Conservation (phyloP, 352 stramenopile genomes). For the Globisporangium splendens region DNA sequence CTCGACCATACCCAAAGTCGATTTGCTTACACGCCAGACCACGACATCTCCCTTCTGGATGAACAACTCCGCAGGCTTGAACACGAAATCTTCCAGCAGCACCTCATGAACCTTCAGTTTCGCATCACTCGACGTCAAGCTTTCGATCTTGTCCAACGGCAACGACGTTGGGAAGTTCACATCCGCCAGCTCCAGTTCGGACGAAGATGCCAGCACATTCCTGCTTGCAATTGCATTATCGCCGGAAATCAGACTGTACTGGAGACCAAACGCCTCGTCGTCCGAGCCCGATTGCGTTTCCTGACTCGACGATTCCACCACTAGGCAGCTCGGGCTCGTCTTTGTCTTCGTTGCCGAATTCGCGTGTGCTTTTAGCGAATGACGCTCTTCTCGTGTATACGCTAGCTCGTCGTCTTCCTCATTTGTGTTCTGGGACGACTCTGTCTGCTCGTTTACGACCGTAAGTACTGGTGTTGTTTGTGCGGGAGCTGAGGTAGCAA, state of each 20-base stretch:
- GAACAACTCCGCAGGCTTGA: conserved; percentile 24
- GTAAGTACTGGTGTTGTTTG: background rate
- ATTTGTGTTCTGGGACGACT: background rate
- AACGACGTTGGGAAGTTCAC: conserved; percentile 26
- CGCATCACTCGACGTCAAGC: conserved; percentile 1
- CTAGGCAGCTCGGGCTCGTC: conserved; percentile 16
- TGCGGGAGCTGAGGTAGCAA: conserved; percentile 12
- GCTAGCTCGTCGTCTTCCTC: conserved; percentile 38
- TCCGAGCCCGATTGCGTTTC: conserved; percentile 71
- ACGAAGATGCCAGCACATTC: background rate
- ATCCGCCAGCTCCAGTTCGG: conserved; percentile 1
- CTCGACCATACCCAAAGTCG: conserved; percentile 35
- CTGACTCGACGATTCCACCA: conserved; percentile 50
- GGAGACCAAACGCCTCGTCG: conserved; percentile 37
- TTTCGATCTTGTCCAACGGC: conserved; percentile 15
- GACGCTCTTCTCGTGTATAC: conserved; percentile 38
- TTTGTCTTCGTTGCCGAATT: conserved; percentile 16
- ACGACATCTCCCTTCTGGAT: conserved; percentile 31
- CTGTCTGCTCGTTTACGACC: background rate
- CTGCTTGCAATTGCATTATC: background rate
- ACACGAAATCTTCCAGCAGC: conserved; percentile 33
- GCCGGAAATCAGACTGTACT: conserved; percentile 19
- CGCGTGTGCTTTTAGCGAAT: conserved; percentile 35
- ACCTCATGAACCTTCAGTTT: conserved; percentile 26
- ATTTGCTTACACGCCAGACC: conserved; percentile 30